Conservation (phyloP, 768 basidiomycete genomes). For the Auriscalpium orientale region DNA sequence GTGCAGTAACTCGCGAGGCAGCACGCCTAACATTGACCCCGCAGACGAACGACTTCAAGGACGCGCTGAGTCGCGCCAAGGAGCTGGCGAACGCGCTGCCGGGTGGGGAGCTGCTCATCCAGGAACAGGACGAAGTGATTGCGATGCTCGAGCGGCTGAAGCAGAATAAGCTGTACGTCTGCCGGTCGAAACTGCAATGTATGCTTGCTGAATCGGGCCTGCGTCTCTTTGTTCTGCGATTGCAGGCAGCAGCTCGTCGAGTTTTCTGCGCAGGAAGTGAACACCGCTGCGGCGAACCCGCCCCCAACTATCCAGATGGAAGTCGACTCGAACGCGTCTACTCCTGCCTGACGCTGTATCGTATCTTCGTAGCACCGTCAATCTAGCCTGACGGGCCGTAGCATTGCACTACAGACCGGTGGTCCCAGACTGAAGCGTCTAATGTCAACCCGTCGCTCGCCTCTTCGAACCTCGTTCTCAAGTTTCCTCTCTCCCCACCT, state of each 20-base stretch:
- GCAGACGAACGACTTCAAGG: constrained; percentile 73
- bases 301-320: constrained; percentile 43
- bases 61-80: constrained; percentile 47
- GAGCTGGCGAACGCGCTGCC: constrained; percentile 51
- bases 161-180: constrained; percentile 53
- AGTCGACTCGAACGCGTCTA: constrained; percentile 70
- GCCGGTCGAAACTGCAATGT: neutral
- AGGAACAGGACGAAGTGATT: constrained; percentile 68
- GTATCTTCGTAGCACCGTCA: neutral
- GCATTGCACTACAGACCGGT: neutral
- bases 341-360: constrained; percentile 31
- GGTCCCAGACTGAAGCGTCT: neutral
- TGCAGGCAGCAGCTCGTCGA: constrained; percentile 45
- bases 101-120: constrained; percentile 62
- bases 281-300: constrained; percentile 17
- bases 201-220: neutral
- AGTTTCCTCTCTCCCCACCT: neutral
- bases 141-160: constrained; percentile 56
- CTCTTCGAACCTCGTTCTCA: neutral
- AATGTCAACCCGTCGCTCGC: neutral
- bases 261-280: constrained; percentile 39
- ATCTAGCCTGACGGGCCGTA: neutral
- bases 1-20: neutral
- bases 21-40: neutral
- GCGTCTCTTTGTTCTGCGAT: neutral